These are phyloP conservation scores for Cercospora brassicicola DNA, from an alignment of 2,329 filamentous ascomycete species.

Conservation along the genomic window DNA sequence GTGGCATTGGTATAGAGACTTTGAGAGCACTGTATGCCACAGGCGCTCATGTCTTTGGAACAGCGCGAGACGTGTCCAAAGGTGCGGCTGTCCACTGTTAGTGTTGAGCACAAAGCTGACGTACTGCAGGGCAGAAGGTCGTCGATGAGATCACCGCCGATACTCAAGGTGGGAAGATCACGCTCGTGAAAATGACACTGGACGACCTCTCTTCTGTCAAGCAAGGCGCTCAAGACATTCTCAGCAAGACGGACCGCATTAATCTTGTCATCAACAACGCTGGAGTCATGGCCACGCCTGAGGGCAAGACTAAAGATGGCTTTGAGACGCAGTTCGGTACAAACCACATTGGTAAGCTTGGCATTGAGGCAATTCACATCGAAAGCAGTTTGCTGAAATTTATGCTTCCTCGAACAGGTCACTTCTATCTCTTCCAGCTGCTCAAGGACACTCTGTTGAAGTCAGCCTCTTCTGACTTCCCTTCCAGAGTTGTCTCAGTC, in stretches of 20 bases:
- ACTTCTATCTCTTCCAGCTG: slow-evolving; percentile 57
- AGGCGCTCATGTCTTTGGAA: slow-evolving; percentile 46
- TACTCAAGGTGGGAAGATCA: slow-evolving; percentile 37
- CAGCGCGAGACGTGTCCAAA: slow-evolving; percentile 43
- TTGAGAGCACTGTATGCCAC: slow-evolving; percentile 47
- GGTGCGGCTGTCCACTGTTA: not conserved
- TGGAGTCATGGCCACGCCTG: slow-evolving; percentile 44
- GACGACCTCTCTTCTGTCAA: slow-evolving; percentile 37
- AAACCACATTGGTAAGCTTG: slow-evolving; percentile 54
- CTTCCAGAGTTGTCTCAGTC: slow-evolving; percentile 52
- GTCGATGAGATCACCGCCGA: slow-evolving; percentile 37
- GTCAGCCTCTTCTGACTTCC: slow-evolving; percentile 42
- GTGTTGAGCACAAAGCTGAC: not conserved
- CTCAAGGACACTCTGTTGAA: slow-evolving; percentile 49
- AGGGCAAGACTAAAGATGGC: slow-evolving; percentile 25
- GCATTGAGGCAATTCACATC: slow-evolving; percentile 26
- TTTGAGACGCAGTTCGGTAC: slow-evolving; percentile 54
- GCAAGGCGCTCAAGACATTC: slow-evolving; percentile 32
- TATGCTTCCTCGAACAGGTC: slow-evolving; percentile 26
- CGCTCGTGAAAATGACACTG: slow-evolving; percentile 39
- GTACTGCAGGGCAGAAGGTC: slow-evolving; percentile 33
- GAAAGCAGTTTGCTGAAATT: not conserved
- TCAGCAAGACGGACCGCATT: slow-evolving; percentile 19
- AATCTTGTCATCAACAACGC: slow-evolving; percentile 30
- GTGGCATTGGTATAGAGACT: slow-evolving; percentile 48